Conservation (phyloP, 1,284 basidiomycete species). For the Ustilago trichophora region DNA sequence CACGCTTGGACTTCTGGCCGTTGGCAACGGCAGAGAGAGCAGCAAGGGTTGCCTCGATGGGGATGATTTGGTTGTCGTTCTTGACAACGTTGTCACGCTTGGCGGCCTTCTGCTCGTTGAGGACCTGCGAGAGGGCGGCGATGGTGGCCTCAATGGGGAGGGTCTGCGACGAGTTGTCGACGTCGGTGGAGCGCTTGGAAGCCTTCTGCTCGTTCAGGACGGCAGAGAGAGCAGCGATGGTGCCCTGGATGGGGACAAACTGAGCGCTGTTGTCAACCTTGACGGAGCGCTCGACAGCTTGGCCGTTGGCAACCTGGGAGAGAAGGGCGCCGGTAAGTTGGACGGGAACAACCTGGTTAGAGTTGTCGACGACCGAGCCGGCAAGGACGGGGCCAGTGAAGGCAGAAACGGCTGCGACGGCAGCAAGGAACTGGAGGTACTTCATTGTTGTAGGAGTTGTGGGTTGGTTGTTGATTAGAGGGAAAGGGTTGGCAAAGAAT, state of each 20-base stretch:
- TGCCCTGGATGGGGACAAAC: conserved; percentile 35
- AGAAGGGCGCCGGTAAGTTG: conserved; percentile 34
- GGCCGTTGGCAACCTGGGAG: conserved; percentile 42
- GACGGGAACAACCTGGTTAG: conserved; percentile 42
- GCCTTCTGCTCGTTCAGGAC: conserved; percentile 30
- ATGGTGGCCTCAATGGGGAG: conserved; percentile 35
- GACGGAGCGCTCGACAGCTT: conserved; percentile 28
- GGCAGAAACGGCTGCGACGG: conserved; percentile 45
- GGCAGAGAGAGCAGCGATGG: conserved; percentile 24
- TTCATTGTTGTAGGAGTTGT: conserved; percentile 30
- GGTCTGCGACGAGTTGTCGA: conserved; percentile 28
- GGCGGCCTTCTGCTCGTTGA: conserved; percentile 28
- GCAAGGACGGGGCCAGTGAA: conserved; percentile 43
- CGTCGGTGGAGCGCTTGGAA: conserved; percentile 11
- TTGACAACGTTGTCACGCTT: conserved; percentile 28
- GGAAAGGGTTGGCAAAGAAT: conserved; percentile 7
- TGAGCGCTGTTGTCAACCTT: conserved; percentile 36
- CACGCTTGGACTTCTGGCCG: conserved; percentile 21
- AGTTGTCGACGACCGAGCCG: conserved; percentile 28
- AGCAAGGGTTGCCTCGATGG: conserved; percentile 24
- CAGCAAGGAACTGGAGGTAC: conserved; percentile 51
- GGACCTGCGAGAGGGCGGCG: conserved; percentile 35
- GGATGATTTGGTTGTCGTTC: conserved; percentile 29
- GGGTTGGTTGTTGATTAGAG: conserved; percentile 7
- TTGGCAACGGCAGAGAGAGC: conserved; percentile 23